Evolutionary conservation across 1,284 basidiomycete genomes (phyloP), one percentile per base, ranked within the genome.

Genomic region (Puccinia brachypodii): DNA sequence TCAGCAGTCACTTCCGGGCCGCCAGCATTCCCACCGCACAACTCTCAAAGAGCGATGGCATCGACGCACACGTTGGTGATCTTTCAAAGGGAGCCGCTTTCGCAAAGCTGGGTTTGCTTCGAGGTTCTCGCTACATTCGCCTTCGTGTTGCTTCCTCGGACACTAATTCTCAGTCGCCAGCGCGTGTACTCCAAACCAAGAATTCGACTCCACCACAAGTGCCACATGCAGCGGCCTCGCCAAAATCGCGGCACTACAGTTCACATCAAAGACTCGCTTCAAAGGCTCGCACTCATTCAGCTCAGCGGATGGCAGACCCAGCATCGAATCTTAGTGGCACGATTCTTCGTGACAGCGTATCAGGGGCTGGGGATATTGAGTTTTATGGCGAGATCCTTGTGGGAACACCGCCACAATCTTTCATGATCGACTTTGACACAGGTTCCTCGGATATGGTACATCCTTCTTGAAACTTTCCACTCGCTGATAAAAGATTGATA

Each of bases 381-480:
- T 85, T 83, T 81, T 83, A 82, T 28, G 84, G 84, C 53, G 62
- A 56, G 38, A 83, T 85, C 6, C 25, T 73, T 16, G 73, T 85
- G 1, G 84, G 84, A 16, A 84, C 81, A 31, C 83, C 83, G n/a
- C 66, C 80, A 8, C 80, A 84, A 56, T 47, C 64, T 16, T 85
- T 84, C 66, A 82, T 83, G 44, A 83, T 85, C 47, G 79, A 84
- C 40, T 84, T 84, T 42, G 84, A 85, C 58, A 84, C 83, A 22
- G 83, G 83, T 33, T 53, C 68, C 40, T 50, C 76, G 3, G 64
- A 77, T 62, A 74, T 81, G 79, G 79, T 81, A 75, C 31, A n/a
- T 38, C 40, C 44, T 31, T 25, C 42, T 78, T 77, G 66, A 68
- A 44, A 3, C 14, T 40, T 31, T 50, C 7, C 4, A 2, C 31